These are phyloP conservation scores for Epichloe elymi DNA, from an alignment of 2,329 filamentous ascomycete genomes.

Conservation along the genomic window DNA sequence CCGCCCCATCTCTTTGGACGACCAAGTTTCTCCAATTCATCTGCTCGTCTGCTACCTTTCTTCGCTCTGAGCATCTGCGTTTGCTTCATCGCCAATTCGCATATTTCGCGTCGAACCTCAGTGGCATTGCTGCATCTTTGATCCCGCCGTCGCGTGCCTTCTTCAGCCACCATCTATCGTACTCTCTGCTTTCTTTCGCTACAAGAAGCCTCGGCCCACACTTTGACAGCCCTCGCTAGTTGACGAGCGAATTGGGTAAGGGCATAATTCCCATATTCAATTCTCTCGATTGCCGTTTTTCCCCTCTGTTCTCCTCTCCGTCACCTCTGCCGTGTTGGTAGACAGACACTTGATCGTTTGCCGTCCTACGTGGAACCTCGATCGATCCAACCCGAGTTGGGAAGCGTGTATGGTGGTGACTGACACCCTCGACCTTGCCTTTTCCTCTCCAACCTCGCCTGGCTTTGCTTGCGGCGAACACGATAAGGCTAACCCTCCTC, in stretches of 20 bases:
- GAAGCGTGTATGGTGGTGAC: not conserved
- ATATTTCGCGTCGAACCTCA: not conserved
- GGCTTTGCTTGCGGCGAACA: not conserved
- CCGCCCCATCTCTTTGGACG: slow-evolving; percentile 8
- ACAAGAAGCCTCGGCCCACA: not conserved
- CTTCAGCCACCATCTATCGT: not conserved
- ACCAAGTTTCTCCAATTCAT: not conserved
- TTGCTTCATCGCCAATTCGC: not conserved
- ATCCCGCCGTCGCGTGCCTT: not conserved
- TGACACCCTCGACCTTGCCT: not conserved
- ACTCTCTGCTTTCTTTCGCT: not conserved
- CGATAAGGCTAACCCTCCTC: not conserved
- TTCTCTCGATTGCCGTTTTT: not conserved
- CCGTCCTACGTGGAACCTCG: not conserved
- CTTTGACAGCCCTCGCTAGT: not conserved
- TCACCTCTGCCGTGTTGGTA: not conserved
- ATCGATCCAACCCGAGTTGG: not conserved
- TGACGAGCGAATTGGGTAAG: not conserved
- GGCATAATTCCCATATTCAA: not conserved
- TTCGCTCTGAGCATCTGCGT: not conserved
- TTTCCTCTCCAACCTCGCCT: not conserved
- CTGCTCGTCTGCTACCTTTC: not conserved
- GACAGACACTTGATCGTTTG: not conserved
- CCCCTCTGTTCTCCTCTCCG: not conserved
- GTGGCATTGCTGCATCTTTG: not conserved